phyloP scores from a whole-genome alignment of 2,329 filamentous ascomycete genomes.

The Trichoderma koningii region DNA sequence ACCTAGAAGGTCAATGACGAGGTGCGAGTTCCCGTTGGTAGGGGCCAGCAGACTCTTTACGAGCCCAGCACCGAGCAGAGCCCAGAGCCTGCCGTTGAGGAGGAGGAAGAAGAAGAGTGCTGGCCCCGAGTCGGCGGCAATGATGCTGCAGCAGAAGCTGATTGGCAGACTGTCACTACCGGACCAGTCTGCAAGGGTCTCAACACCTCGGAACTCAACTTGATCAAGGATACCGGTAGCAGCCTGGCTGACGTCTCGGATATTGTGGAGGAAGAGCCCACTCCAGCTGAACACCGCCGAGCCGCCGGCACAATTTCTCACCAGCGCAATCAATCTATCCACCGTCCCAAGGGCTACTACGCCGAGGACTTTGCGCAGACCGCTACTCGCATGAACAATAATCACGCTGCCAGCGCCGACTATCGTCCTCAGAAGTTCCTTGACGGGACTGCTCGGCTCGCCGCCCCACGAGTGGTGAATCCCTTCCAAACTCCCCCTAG shows the following conservation, averaged over 20 bases:
- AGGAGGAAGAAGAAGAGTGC: conserved; percentile 11
- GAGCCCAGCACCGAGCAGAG: not conserved
- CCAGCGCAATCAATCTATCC: conserved; percentile 5
- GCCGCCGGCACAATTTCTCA: not conserved
- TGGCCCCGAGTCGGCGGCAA: conserved; percentile 28
- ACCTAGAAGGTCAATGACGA: conserved; percentile 46
- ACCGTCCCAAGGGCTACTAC: not conserved
- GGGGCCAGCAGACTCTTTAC: conserved; percentile 20
- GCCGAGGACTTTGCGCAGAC: not conserved
- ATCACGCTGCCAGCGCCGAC: not conserved
- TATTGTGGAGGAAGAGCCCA: conserved; percentile 26
- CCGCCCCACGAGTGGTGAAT: conserved; percentile 35
- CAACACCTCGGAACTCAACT: conserved; percentile 32
- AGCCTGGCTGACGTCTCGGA: conserved; percentile 52
- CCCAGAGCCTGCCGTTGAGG: not conserved
- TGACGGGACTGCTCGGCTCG: conserved; percentile 28
- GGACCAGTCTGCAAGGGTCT: conserved; percentile 34
- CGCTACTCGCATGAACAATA: not conserved
- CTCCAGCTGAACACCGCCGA: not conserved
- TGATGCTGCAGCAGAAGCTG: conserved; percentile 35
- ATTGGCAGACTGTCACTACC: conserved; percentile 44
- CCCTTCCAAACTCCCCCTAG: conserved; percentile 32
- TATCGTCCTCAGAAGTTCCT: not conserved
- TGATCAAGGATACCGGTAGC: conserved; percentile 42
- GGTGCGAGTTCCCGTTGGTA: conserved; percentile 41